Evolutionary conservation across 352 stramenopile species (phyloP), one percentile per base, ranked within the genome.

Genomic region (Globisporangium mamillatum): DNA sequence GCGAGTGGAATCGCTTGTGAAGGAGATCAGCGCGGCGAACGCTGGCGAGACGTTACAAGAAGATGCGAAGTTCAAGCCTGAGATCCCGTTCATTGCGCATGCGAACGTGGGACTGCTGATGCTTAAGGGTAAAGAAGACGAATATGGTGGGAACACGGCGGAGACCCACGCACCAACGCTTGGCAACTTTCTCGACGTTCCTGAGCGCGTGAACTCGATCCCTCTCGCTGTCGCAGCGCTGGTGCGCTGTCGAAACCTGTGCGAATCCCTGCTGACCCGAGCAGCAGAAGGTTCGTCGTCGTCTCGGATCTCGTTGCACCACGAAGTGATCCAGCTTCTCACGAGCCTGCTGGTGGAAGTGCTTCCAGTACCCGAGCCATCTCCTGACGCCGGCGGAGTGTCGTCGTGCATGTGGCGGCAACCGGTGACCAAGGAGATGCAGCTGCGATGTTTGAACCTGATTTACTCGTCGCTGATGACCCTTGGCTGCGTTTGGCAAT

Each of bases 301-400:
- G n/a, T 97, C 89, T 41, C 85, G 88, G n/a, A 78, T 97, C 22
- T 89, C 87, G 2, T 73, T 97, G 44, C 90, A 97, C 62, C 81
- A 96, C 46, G 84, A 97, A 88, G 86, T 95, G 32, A 94, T 95
- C 55, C 89, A 95, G 44, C 75, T 96, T 29, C 77, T 97, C 55
- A 93, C 86, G 36, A 90, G 71, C 41, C 60, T 96, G 12, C 80
- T 97, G 48, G 85, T 93, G 5, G 88, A 97, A 68, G 85, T 95
- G 6, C 67, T 97, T 12, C 90, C 90, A 1, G 75, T 91, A n/a
- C 91, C 91, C 0, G 66, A 76, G 18, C 66, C 75, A 0, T 66
- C 68, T 0, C 60, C 69, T 14, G 72, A 82, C 6, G 69, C 72
- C 12, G 66, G 50, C 6, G 64, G 53, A 24, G 69, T 59, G 22